Evolutionary conservation across 371 early-diverging fungal genomes (phyloP).

Genomic region (Mucor mucedo): DNA sequence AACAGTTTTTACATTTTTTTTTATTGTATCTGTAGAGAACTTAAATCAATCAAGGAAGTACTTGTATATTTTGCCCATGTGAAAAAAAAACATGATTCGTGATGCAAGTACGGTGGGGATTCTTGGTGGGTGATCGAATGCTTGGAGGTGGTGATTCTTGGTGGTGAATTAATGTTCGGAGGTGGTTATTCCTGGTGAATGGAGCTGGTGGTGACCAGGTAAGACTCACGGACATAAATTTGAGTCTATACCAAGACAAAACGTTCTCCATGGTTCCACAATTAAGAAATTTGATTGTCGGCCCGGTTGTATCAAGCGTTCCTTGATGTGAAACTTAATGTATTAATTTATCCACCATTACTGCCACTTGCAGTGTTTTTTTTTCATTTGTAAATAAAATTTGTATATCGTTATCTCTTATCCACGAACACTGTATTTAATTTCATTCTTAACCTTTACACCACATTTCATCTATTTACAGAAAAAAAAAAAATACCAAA

Average conservation of each 20-base stretch:
- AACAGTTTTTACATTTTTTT: constrained; percentile 13
- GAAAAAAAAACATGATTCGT: too few species aligned
- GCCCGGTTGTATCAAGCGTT: not conserved
- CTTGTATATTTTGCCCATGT: too few species aligned
- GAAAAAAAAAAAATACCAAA: constrained; percentile 12
- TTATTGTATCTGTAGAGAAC: not conserved
- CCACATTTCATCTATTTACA: too few species aligned
- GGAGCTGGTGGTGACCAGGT: too few species aligned
- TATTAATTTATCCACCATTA: constrained; percentile 1
- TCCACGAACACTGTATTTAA: constrained; percentile 13
- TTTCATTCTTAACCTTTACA: constrained; percentile 13
- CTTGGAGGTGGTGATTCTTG: too few species aligned
- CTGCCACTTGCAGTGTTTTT: constrained; percentile 9
- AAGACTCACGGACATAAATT: too few species aligned
- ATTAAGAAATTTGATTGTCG: not conserved
- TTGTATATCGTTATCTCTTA: constrained; percentile 6
- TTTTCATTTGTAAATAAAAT: constrained; percentile 9
- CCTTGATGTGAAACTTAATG: not conserved
- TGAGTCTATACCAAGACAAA: not conserved
- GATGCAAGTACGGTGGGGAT: too few species aligned
- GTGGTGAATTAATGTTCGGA: too few species aligned
- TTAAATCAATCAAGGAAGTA: too few species aligned
- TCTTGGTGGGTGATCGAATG: too few species aligned
- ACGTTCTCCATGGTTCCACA: not conserved
- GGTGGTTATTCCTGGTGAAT: too few species aligned